Percentiles rank a stretch among this genome's conserved stretches.
Evolutionary conservation across 495 filamentous ascomycete genomes (phyloP).

Genomic region (Letharia columbiana): DNA sequence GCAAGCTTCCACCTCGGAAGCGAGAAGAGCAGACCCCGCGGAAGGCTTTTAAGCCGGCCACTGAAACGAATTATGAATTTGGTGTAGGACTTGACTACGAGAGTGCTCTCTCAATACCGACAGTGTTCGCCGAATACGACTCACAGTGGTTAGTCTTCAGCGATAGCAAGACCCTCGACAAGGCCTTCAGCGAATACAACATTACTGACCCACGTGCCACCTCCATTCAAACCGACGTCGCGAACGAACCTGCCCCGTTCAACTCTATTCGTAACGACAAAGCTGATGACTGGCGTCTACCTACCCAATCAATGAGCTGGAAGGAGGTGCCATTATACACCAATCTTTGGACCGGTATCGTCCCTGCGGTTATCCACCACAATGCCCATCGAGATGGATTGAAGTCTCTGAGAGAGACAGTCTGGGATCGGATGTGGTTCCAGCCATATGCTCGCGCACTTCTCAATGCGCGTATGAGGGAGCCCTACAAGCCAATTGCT

Average conservation of each 20-base stretch:
- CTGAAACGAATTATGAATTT: conserved; percentile 13
- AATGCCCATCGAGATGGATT: conserved; percentile 12
- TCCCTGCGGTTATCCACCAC: conserved; percentile 16
- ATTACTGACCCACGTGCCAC: background rate
- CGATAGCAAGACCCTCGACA: conserved; percentile 6
- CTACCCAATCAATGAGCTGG: conserved; percentile 6
- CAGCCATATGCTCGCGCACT: conserved; percentile 11
- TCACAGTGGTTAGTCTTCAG: conserved; percentile 16
- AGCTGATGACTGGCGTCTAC: background rate
- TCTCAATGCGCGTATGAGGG: conserved; percentile 3
- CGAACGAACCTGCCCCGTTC: conserved; percentile 7
- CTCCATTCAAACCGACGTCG: conserved; percentile 8
- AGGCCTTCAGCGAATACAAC: conserved; percentile 6
- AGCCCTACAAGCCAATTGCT: conserved; percentile 1
- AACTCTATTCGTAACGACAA: background rate
- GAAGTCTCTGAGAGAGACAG: conserved; percentile 14
- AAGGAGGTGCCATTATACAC: conserved; percentile 13
- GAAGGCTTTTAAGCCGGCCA: background rate
- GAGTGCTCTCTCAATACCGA: conserved; percentile 12
- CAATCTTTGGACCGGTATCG: conserved; percentile 18
- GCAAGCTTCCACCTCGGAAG: conserved; percentile 4
- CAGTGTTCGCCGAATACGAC: conserved; percentile 15
- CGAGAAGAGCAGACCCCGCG: background rate
- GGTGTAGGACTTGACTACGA: conserved; percentile 17
- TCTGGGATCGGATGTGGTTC: conserved; percentile 17